Percentiles rank a stretch among this genome's conserved stretches.
These are phyloP conservation scores for Hyphopichia homilentoma DNA, from an alignment of 805 yeast genomes.

Conservation along the genomic window DNA sequence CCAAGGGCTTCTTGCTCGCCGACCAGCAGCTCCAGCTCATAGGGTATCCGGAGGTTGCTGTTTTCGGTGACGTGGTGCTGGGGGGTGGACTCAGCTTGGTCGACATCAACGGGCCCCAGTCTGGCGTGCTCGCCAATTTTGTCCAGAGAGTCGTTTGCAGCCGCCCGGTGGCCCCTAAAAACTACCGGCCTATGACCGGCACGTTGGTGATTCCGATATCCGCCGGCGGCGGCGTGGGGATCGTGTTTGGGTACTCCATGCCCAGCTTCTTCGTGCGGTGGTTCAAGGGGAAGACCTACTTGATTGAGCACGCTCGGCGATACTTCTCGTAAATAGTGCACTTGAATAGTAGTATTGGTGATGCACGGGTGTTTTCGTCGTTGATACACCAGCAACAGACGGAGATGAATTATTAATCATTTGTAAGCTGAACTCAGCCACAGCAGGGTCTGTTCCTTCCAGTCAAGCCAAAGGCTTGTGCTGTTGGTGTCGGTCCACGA, in stretches of 20 bases:
- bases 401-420: too few species aligned
- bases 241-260: constrained; percentile 11
- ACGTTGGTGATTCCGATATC: constrained; percentile 18
- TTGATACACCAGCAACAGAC: too few species aligned
- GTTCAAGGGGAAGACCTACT: constrained; percentile 3
- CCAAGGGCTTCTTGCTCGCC: constrained; percentile 27
- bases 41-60: constrained; percentile 24
- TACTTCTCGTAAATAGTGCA: too few species aligned
- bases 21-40: constrained; percentile 22
- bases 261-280: constrained; percentile 15
- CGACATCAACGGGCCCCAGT: too few species aligned
- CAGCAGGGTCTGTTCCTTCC: too few species aligned
- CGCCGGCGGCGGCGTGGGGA: constrained; percentile 22
- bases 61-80: constrained; percentile 37
- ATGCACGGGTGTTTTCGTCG: too few species aligned
- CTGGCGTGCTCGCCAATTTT: too few species aligned
- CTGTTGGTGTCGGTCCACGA: too few species aligned
- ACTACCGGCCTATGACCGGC: not conserved
- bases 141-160: not conserved
- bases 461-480: too few species aligned
- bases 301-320: constrained; percentile 2
- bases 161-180: not conserved
- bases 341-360: too few species aligned
- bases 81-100: too few species aligned
- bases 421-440: too few species aligned